A percentile compares a stretch with the other conserved stretches of the same genome.
These are phyloP conservation scores for Fagopyrum tataricum DNA, from an alignment of 148 eudicot genomes.

Conservation along the genomic window DNA sequence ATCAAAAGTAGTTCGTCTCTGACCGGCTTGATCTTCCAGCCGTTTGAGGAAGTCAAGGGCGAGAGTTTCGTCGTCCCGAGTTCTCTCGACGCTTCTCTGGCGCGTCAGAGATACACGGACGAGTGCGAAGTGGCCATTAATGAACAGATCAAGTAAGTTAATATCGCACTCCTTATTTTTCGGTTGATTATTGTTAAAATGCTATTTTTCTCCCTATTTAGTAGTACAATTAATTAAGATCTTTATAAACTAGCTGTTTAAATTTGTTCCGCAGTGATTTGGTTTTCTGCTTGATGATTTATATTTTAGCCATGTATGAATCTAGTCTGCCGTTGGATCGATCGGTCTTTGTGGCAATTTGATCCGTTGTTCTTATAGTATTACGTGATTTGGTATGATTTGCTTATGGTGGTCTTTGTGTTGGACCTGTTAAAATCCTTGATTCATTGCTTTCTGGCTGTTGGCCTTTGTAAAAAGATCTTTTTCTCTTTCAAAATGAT, in stretches of 20 bases:
- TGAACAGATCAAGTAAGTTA: conserved; percentile 75
- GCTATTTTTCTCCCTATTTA: neutral
- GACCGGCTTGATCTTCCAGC: conserved; percentile 59
- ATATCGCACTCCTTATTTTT: neutral
- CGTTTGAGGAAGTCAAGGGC: conserved; percentile 73
- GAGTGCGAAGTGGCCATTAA: conserved; percentile 67
- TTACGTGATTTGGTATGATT: neutral
- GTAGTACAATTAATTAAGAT: neutral
- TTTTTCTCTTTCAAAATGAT: neutral
- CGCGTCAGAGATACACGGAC: conserved; percentile 48
- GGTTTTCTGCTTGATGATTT: neutral
- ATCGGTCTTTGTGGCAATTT: neutral
- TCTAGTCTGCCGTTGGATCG: neutral
- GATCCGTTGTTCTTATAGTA: neutral
- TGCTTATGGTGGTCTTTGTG: neutral
- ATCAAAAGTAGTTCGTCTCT: neutral
- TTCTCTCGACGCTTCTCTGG: conserved; percentile 44
- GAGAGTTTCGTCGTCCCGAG: conserved; percentile 45
- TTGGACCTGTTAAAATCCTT: neutral
- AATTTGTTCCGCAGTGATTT: neutral
- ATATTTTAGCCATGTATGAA: neutral
- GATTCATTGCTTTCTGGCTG: neutral
- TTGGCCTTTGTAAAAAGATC: neutral
- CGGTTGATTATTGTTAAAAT: neutral
- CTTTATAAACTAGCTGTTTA: neutral